These are phyloP conservation scores for Oropetium thomaeum DNA, from an alignment of 176 grass and related monocot species.

Conservation along the genomic window DNA sequence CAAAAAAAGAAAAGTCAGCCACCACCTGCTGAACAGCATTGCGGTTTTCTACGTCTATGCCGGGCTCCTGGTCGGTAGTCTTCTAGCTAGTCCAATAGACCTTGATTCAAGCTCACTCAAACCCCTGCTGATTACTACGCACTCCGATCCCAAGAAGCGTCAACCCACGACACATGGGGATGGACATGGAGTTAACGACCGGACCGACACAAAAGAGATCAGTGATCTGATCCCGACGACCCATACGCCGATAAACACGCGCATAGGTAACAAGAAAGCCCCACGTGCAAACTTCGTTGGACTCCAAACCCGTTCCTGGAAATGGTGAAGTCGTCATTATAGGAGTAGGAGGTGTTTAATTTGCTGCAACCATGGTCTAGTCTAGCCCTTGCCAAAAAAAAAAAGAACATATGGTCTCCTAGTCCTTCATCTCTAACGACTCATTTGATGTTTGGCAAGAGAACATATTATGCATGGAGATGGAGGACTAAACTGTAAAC, in stretches of 20 bases:
- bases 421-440: too few relatives aligned
- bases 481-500: neutral
- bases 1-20: too few relatives aligned
- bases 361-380: neutral
- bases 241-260: conserved; percentile 23
- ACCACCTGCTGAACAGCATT: neutral
- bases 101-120: conserved; percentile 20
- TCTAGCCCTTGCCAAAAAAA: too few relatives aligned
- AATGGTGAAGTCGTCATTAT: neutral
- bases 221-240: conserved; percentile 28
- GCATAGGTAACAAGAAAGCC: neutral
- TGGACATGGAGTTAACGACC: conserved; percentile 2
- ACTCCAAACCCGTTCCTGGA: conserved; percentile 17
- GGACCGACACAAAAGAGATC: conserved; percentile 40
- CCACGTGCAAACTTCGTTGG: conserved; percentile 7
- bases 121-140: neutral
- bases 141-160: neutral
- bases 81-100: neutral
- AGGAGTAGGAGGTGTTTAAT: neutral
- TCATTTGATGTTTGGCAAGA: neutral
- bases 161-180: neutral
- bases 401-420: too few relatives aligned
- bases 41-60: neutral
- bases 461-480: too few relatives aligned
- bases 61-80: neutral